Percentiles rank a stretch among this genome's conserved stretches.
Conservation (phyloP, 345 rosid genomes). For the Moricandia arvensis region DNA sequence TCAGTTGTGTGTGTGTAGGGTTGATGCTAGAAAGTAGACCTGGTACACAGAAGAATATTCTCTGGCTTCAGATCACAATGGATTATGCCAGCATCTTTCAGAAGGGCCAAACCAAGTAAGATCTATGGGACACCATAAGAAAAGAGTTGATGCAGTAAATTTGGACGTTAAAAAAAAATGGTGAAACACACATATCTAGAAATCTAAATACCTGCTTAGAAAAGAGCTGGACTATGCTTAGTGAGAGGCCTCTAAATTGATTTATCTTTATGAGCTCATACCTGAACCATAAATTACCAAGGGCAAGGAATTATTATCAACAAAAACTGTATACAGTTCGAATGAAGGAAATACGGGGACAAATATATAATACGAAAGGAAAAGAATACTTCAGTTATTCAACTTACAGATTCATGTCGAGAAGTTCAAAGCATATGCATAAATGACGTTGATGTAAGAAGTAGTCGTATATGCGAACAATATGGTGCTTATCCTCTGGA, state of each 20-base stretch:
- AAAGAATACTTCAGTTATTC: slow-evolving; percentile 2
- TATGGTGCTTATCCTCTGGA: slow-evolving; percentile 97
- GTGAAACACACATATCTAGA: slow-evolving; percentile 1
- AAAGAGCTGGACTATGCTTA: slow-evolving; percentile 93
- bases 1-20: slow-evolving; percentile 10
- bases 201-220: slow-evolving; percentile 79
- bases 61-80: slow-evolving; percentile 99
- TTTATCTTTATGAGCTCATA: slow-evolving; percentile 97
- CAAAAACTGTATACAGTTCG: slow-evolving; percentile 7
- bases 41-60: slow-evolving; percentile 89
- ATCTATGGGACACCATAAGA: slow-evolving; percentile 49
- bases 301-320: slow-evolving; percentile 22
- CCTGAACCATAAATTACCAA: slow-evolving; percentile 50
- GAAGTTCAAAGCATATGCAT: slow-evolving; percentile 96
- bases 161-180: slow-evolving; percentile 14
- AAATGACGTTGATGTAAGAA: slow-evolving; percentile 80
- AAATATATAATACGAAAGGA: slow-evolving; percentile 9
- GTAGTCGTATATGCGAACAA: slow-evolving; percentile 95
- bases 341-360: neutral
- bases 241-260: slow-evolving; percentile 88
- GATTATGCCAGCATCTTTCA: slow-evolving; percentile 95
- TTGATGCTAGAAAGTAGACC: slow-evolving; percentile 49
- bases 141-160: slow-evolving; percentile 17
- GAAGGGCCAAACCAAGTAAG: slow-evolving; percentile 77
- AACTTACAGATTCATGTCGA: slow-evolving; percentile 94